Evolutionary conservation across 768 basidiomycete species (phyloP), one percentile per base, ranked within the genome.

Genomic region (Lactarius hengduanensis): DNA sequence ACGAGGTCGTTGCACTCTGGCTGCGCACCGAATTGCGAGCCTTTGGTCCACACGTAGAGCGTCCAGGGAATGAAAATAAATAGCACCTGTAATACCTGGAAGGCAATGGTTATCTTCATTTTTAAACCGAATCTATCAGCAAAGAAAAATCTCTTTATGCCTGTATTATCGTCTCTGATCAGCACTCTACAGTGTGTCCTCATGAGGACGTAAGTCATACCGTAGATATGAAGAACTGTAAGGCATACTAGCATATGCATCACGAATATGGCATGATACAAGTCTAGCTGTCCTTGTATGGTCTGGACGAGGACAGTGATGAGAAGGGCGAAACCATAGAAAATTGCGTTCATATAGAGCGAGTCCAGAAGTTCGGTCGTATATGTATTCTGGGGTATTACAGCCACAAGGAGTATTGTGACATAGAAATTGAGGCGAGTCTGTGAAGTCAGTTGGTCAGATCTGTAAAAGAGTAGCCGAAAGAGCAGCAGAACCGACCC

Each of bases 1-100:
- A 57, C 30, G 18, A 57, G 56, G 30, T 57, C 32, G 20, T 57
- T 57, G 56, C 56, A 57, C 20, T 57, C 56, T 32, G 56, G 56
- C 18, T 57, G 56, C 2, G 56, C 3, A 15, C 56, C 56, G 18
- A 57, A 57, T 20, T 4, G 32, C 18, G 56, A 10, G 56, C 4
- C 56, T n/a, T 32, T 32, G 30, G 20, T 15, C 32, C 56, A 57
- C 30, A 57, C 32, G 9, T 57, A 57, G 18, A 57, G 8, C 9
- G 56, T 8, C 56, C 56, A 34, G 13, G 30, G 28, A n/a, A 2
- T 18, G 15, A 34, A 30, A 30, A 57, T 18, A 3, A n/a, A 6
- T 0, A 34, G 13, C 20, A 57, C 4, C n/a, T 22, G 22, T 11
- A 57, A 20, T 4, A 36, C 13, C 56, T 34, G 32, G 16, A 57